Evolutionary conservation across 2,329 filamentous ascomycete species (phyloP), one percentile per base, ranked within the genome.

Genomic region (Phaeophleospora eucalypticola): DNA sequence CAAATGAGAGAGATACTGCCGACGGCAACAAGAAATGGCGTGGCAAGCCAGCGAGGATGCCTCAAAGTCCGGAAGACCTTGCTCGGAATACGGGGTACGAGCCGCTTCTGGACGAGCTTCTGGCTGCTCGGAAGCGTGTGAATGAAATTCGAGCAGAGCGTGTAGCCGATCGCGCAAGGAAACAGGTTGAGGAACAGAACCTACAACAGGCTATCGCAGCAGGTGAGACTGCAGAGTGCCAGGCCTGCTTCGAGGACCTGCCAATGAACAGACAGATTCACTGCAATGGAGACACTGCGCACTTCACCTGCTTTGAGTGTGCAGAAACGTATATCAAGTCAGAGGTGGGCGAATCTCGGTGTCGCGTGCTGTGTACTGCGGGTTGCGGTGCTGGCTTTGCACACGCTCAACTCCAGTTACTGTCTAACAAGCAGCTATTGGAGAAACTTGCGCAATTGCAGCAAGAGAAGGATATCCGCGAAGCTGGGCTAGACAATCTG

Each of bases 261-360:
- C 76, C 86, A 2, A 65, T 81, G 37, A 86, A 87, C 56, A 77
- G 82, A 39, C 81, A 87, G 71, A 76, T 87, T 1, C 72, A 79
- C 53, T 95, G 89, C 63, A 68, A 80, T 41, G 81, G 76, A 14
- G 71, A 77, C 0, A 57, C 62, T 0, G 54, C 68, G 1, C 86
- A 90, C 56, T 79, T 77, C 61, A 90, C 91, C 65, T 95, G 89
- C 64, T 72, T 73, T 38, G 67, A 69, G 1, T 95, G 89, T 61
- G 76, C 82, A 4, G 79, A 72, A 46, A 76, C 66, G 17, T 82
- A 82, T 51, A 84, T 88, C 3, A 81, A 87, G 58, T 78, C 71
- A 4, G 77, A 83, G 53, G 76, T 94, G 43, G 87, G 87, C 1
- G 70, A 81, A 17, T 78, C 78, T n/a, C 83, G 80, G 52, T 85